phyloP scores from a whole-genome alignment of 805 yeast species.

The Wickerhamiella qilinensis region DNA sequence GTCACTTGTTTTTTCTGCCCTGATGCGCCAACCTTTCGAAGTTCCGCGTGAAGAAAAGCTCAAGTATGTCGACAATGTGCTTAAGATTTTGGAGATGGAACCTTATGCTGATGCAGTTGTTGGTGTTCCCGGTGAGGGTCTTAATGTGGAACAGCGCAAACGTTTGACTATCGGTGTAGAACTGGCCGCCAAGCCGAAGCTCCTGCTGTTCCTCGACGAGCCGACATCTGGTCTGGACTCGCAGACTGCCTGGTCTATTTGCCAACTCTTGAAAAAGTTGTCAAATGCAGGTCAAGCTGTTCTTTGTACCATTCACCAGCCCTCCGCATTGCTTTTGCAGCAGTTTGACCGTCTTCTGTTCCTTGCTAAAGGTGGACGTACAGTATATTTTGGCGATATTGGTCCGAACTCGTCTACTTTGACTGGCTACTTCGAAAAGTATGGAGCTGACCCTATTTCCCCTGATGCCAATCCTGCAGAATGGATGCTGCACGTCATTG shows the following conservation, averaged over 20 bases:
- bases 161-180: conserved; percentile 57
- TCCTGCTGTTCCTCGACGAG: conserved; percentile 48
- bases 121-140: conserved; percentile 60
- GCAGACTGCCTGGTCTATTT: conserved; percentile 52
- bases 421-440: conserved; percentile 49
- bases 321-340: conserved; percentile 52
- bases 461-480: conserved; percentile 57
- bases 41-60: conserved; percentile 43
- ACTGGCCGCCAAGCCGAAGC: conserved; percentile 50
- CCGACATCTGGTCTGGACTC: conserved; percentile 60
- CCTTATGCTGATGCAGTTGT: conserved; percentile 64
- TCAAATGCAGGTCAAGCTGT: conserved; percentile 62
- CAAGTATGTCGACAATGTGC: conserved; percentile 53
- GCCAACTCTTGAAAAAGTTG: conserved; percentile 46
- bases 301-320: conserved; percentile 65
- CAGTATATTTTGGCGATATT: conserved; percentile 71
- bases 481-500: conserved; percentile 56
- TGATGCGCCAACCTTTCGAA: conserved; percentile 48
- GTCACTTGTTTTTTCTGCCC: conserved; percentile 55
- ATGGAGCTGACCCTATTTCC: conserved; percentile 56
- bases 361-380: conserved; percentile 59
- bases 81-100: conserved; percentile 51
- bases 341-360: conserved; percentile 53
- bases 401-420: conserved; percentile 46
- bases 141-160: conserved; percentile 54